Evolutionary conservation across 2,329 filamentous ascomycete species (phyloP).

Genomic region (Bisporella sp.): DNA sequence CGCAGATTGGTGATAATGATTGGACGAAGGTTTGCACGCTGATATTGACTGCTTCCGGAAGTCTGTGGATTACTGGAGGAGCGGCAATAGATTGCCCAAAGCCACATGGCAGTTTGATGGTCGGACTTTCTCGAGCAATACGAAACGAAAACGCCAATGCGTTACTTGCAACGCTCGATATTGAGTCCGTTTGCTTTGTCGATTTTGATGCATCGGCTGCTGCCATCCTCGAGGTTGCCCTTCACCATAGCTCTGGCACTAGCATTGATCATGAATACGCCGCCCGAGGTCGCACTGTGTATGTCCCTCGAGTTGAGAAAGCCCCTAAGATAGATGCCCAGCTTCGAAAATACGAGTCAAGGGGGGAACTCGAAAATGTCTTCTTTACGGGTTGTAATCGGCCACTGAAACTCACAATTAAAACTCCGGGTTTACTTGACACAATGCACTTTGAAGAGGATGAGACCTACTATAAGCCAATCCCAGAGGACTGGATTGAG

Average conservation of each 20-base stretch:
- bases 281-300: not conserved
- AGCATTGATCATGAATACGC: not conserved
- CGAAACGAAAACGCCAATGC: constrained; percentile 20
- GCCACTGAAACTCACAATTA: constrained; percentile 2
- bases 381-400: not conserved
- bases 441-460: constrained; percentile 11
- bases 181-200: not conserved
- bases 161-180: not conserved
- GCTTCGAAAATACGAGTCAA: not conserved
- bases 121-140: constrained; percentile 21
- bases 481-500: constrained; percentile 26
- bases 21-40: too few species aligned
- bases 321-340: not conserved
- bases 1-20: too few species aligned
- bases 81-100: constrained; percentile 17
- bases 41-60: too few species aligned
- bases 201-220: not conserved
- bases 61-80: not conserved
- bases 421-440: constrained; percentile 9
- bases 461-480: constrained; percentile 5
- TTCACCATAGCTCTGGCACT: not conserved
- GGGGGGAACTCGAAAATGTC: not conserved
- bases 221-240: not conserved
- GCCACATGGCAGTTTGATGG: constrained; percentile 16
- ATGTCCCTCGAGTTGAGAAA: not conserved